phyloP scores from a whole-genome alignment of 495 filamentous ascomycete species.

The Aspergillus incahuasiensis region DNA sequence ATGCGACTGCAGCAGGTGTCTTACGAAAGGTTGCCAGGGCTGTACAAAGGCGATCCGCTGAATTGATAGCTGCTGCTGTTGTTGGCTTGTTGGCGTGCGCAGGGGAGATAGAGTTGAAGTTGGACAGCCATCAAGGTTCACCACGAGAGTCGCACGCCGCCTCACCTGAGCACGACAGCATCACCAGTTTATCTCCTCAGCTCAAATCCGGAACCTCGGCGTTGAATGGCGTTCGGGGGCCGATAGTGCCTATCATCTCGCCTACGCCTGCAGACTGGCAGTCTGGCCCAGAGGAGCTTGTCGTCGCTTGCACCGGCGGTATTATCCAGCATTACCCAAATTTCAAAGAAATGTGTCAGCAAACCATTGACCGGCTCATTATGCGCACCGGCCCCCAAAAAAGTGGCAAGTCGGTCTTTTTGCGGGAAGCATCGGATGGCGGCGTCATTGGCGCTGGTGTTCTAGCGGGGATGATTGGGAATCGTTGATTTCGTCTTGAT shows the following conservation, averaged over 20 bases:
- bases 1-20: slow-evolving; percentile 46
- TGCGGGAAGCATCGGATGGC: slow-evolving; percentile 68
- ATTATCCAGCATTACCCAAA: slow-evolving; percentile 73
- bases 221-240: slow-evolving; percentile 20
- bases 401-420: slow-evolving; percentile 54
- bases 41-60: slow-evolving; percentile 65
- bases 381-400: slow-evolving; percentile 50
- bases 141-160: slow-evolving; percentile 27
- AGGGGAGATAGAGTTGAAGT: slow-evolving; percentile 54
- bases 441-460: slow-evolving; percentile 75
- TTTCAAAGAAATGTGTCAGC: slow-evolving; percentile 65
- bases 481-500: slow-evolving; percentile 17
- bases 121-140: slow-evolving; percentile 38
- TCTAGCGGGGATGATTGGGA: slow-evolving; percentile 55
- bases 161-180: slow-evolving; percentile 28
- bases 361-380: slow-evolving; percentile 61
- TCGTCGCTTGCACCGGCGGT: slow-evolving; percentile 74
- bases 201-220: neutral
- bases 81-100: slow-evolving; percentile 64
- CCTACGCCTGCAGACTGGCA: slow-evolving; percentile 40
- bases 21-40: slow-evolving; percentile 58
- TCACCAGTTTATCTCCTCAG: slow-evolving; percentile 8
- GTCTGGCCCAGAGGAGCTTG: slow-evolving; percentile 55
- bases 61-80: slow-evolving; percentile 66
- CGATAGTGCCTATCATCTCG: slow-evolving; percentile 44